Base-by-base conservation (phyloP, 2,329 filamentous ascomycete species). In the Trichoderma harzianum region DNA sequence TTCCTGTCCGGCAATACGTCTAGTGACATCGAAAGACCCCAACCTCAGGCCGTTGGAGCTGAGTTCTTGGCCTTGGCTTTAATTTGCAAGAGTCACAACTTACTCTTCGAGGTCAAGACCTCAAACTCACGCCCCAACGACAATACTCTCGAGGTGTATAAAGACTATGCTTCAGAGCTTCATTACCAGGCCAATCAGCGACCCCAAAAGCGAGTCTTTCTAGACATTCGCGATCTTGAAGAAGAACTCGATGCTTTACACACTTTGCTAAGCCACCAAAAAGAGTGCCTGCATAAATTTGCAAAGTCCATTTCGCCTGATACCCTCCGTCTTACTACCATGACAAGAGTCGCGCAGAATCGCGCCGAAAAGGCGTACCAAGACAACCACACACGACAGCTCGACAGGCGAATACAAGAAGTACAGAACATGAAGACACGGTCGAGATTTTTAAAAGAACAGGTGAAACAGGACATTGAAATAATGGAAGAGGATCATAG, bases 401-500 rank as follows among this genome's bases (percentile, higher is more conserved):
- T 58, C 4, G 18, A 30, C 12, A n/a, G 2, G 7, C 36, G 70
- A 58, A 30, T 14, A 12, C 36, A 39, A 26, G 64, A 57, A 11
- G 57, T 62, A 16, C 36, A 62, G 21, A 69, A 72, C n/a, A 18
- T 72, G 39, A 58, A 63, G 34, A 66, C 14, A 70, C 65, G 39
- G 43, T 62, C 18, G 24, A 65, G 16, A 4, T 61, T 47, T 7
- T 65, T 78, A 32, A 73, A 74, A 51, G 69, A 75, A 43, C 72
- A 76, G n/a, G 74, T 76, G n/a, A 76, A 76, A n/a, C 74, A 78
- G 58, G 74, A 61, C 2, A 75, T 78, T 32, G 74, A 78, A 58
- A 74, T 78, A 7, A 51, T 77, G 3, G 77, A 79, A 16, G 79
- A 80, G 57, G 76, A 76, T 21, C 76, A 80, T 51, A 76, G 76